A percentile compares a stretch with the other conserved stretches of the same genome.
Conservation (phyloP, 306 rosid species). For the Inga laurina region DNA sequence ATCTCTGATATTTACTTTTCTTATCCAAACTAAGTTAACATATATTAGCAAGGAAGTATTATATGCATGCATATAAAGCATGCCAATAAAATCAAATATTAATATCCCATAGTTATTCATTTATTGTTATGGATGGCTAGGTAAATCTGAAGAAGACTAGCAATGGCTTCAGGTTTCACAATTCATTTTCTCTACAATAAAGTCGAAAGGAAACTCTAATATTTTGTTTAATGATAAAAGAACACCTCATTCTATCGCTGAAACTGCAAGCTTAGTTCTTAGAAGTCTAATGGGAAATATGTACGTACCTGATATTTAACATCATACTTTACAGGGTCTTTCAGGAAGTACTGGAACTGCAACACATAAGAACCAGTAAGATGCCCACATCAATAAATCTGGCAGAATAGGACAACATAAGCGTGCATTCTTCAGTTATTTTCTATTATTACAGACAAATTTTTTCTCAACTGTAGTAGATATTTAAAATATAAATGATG, state of each 20-base stretch:
- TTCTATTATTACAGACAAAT: not conserved
- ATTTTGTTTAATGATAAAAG: too few relatives aligned
- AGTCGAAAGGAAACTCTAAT: not conserved
- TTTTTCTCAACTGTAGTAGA: too few relatives aligned
- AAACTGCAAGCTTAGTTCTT: not conserved
- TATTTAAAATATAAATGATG: too few relatives aligned
- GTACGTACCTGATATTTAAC: conserved; percentile 53
- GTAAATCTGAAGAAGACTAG: not conserved
- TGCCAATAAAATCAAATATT: not conserved
- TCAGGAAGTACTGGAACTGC: conserved; percentile 55
- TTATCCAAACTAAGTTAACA: not conserved
- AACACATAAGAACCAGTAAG: conserved; percentile 27
- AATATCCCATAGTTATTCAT: not conserved
- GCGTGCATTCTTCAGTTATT: not conserved
- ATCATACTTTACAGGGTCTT: conserved; percentile 56
- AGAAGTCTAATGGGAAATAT: not conserved
- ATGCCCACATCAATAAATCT: not conserved
- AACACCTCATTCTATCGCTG: not conserved
- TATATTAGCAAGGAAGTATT: not conserved
- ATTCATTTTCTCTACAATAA: not conserved
- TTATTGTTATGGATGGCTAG: not conserved
- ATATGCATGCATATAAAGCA: not conserved
- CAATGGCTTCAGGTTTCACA: not conserved
- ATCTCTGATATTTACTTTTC: not conserved
- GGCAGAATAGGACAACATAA: not conserved